Percentiles rank a stretch among this genome's conserved stretches.
Evolutionary conservation across 208 protist species (phyloP).

Genomic region (Blechomonas ayalai): DNA sequence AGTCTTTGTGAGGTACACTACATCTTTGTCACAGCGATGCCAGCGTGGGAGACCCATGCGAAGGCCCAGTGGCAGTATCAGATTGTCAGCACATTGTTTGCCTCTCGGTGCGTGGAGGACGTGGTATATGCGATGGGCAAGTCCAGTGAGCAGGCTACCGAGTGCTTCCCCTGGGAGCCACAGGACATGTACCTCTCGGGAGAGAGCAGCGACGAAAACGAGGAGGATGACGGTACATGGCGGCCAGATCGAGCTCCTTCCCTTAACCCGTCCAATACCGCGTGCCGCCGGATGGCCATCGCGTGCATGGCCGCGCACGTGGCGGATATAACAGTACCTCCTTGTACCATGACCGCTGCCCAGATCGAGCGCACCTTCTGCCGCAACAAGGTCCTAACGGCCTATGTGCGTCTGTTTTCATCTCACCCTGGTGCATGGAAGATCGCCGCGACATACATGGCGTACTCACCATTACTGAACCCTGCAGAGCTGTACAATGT

Average conservation of each 20-base stretch:
- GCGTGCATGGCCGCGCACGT: slow-evolving; percentile 71
- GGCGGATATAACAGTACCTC: slow-evolving; percentile 60
- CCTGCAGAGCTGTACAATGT: slow-evolving; percentile 33
- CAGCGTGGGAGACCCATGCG: slow-evolving; percentile 12
- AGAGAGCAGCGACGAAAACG: background rate
- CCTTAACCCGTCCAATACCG: background rate
- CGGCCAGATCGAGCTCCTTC: background rate
- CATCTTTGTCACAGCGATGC: slow-evolving; percentile 11
- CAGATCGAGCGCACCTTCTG: slow-evolving; percentile 45
- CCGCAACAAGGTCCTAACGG: slow-evolving; percentile 43
- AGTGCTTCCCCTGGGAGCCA: slow-evolving; percentile 1
- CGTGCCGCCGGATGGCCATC: slow-evolving; percentile 35
- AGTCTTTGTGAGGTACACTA: slow-evolving; percentile 32
- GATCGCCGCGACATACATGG: slow-evolving; percentile 45
- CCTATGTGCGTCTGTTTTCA: slow-evolving; percentile 45
- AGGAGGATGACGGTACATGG: slow-evolving; percentile 10
- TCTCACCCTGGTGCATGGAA: slow-evolving; percentile 41
- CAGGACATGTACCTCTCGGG: background rate
- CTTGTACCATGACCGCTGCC: slow-evolving; percentile 14
- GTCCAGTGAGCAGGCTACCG: slow-evolving; percentile 13
- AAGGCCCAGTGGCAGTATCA: slow-evolving; percentile 38
- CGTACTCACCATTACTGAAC: slow-evolving; percentile 68
- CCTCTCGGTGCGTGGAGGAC: slow-evolving; percentile 20
- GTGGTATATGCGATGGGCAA: slow-evolving; percentile 37
- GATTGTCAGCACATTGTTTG: slow-evolving; percentile 25